Evolutionary conservation across 2,329 filamentous ascomycete genomes (phyloP), one percentile per base, ranked within the genome.

Genomic region (Thelonectria discophora): DNA sequence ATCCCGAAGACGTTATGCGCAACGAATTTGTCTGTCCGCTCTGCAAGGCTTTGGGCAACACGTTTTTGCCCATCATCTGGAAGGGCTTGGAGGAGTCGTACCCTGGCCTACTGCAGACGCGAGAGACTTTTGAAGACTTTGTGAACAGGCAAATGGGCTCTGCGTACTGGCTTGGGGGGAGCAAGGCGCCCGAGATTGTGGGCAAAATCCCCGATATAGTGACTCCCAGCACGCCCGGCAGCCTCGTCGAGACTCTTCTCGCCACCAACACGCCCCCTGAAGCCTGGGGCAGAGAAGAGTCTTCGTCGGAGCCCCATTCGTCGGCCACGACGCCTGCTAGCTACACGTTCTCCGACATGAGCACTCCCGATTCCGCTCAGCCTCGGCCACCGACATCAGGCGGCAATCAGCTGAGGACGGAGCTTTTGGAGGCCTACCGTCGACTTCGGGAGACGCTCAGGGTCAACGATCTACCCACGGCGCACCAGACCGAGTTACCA

Each of bases 11-110:
- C 57, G 84, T 92, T 2, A 82, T 85, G 18, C 82, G 86, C 45
- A 91, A 96, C 65, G 95, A 99, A 71, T 99, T 99, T 75, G 91
- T 98, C 56, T 99, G 95, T 69, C 95, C 95, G 1, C 83, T 99
- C 1, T 99, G 95, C 81, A 99, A 99, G 77, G 96, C 95, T 3
- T 83, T 99, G 1, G 95, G 95, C 3, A 99, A 99, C 74, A 87
- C 92, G 0, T 99, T 99, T 78, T 77, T 99, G 39, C 96, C 96
- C 0, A 93, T 99, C 64, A 89, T 97, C 39, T 99, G 95, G 95
- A 96, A 94, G 74, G 91, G 91, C 24, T 90, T 96, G 72, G 92
- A 96, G 69, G 92, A 97, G 73, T 87, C 88, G 2, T 93, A 94
- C 64, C 89, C 92, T 0, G 90, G 91, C 3, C 83, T 87, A n/a